Evolutionary conservation across 75 land plant genomes (phyloP), one percentile per base, ranked within the genome.

Genomic region (Picea sitchensis): DNA sequence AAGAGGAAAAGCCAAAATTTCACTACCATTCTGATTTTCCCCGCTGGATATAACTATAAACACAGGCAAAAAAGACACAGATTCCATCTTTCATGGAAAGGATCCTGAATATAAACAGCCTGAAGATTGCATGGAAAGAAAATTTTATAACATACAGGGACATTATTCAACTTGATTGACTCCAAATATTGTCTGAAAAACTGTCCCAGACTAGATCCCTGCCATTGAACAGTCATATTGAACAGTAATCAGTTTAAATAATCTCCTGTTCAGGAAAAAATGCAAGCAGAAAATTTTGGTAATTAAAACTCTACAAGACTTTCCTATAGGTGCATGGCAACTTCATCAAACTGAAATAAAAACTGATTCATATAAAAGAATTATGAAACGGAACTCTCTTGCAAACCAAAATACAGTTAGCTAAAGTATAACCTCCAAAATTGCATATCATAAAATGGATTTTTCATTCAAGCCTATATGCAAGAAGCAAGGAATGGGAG

Each of bases 181-280:
- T 90, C 95, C 82, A 98, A 86, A 82, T 98, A 98, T 80, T 95
- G 94, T 65, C 89, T 81, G 77, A 87, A 97, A 79, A 90, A 97
- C 64, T 95, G 99, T 30, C 99, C 99, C 80, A 94, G 7, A 81
- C 98, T 97, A 18, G 99, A 97, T 34, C 99, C 99, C 99, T 97
- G 85, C 71, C 72, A 76, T 63, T 36, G 54, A 3, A n/a, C 56
- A 71, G 21, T 71, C 1, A 56, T 18, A 71, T 44, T 41, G 44
- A 67, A 67, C 71, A 67, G 18, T 67, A 67, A 44, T 71, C 23
- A 71, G 74, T 23, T 18, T 47, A 44, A 47, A 71, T 41, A 71
- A 44, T 32, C 44, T 71, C 14, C 2, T n/a, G 54, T 44, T 71
- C 56, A 51, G 56, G 56, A 51, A 71, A 47, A 41, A n/a, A 12